Evolutionary conservation across 768 basidiomycete species (phyloP), one percentile per base, ranked within the genome.

Genomic region (Amanita pseudoporphyria): DNA sequence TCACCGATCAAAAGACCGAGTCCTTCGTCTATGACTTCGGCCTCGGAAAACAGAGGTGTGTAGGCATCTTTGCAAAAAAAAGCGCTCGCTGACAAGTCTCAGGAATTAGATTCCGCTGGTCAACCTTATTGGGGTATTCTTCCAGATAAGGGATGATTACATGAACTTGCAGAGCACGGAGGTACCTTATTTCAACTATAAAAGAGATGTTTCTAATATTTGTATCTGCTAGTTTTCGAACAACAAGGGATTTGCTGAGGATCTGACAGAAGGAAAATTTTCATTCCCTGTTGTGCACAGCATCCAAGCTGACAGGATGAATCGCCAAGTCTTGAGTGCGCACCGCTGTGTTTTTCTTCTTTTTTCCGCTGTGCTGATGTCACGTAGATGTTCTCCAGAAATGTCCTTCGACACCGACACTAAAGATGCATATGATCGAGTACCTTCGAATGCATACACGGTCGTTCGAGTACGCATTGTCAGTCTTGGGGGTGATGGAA

Each of bases 91-190:
- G 30, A 43, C 42, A 9, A 6, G 22, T 7, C 14, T 14, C 52
- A 96, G 90, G 9, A 82, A 97, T 64, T 96, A 90, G 55, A 81
- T 95, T 1, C 91, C 93, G 0, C 75, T 98, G 1, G 88, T 95
- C 54, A 96, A 96, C 63, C 77, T 96, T 9, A 86, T 97, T 53
- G 91, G 93, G 2, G 79, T 96, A 14, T 87, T 82, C 58, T 96
- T 92, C 64, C 95, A 98, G 62, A 94, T 98, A 56, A 71, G 93
- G n/a, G 95, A 98, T 58, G 95, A 97, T 63, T 87, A 93, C 40
- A 91, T 95, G 87, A 97, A 97, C 58, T 68, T 97, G 21, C 84
- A 94, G 59, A 90, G 87, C 42, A 76, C 77, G n/a, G 81, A 93
- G 72, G 92, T 91, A 57, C 21, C 69, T 45, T 7, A 46, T 26